These are phyloP conservation scores for Epichloe typhina DNA, from an alignment of 2,329 filamentous ascomycete species.

Conservation along the genomic window DNA sequence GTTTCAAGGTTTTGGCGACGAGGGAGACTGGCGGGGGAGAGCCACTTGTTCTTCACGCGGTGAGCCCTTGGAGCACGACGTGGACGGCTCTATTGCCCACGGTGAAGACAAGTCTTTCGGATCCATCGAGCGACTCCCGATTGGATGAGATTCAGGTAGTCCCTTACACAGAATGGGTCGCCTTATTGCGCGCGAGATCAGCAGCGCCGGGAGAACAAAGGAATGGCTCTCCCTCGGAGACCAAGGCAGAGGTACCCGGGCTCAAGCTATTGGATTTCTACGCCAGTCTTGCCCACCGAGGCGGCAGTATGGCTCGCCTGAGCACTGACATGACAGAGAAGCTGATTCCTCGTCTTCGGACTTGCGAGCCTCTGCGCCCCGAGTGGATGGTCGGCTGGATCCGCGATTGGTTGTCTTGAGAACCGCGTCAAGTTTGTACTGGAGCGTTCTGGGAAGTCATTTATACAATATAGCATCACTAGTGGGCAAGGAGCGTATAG, in stretches of 20 bases:
- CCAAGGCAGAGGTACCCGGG: not conserved
- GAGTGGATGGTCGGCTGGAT: constrained; percentile 6
- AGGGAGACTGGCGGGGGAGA: not conserved
- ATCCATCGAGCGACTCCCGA: not conserved
- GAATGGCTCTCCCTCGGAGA: not conserved
- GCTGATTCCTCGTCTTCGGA: not conserved
- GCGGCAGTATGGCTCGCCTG: not conserved
- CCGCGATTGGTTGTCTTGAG: not conserved
- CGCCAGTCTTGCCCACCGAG: not conserved
- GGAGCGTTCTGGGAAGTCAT: too few relatives aligned
- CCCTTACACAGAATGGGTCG: constrained; percentile 1
- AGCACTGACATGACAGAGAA: not conserved
- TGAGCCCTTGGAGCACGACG: constrained; percentile 3
- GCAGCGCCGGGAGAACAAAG: not conserved
- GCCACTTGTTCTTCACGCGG: constrained; percentile 2
- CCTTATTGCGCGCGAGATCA: not conserved
- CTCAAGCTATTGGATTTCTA: constrained; percentile 7
- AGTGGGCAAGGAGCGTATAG: too few relatives aligned
- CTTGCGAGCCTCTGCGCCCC: not conserved
- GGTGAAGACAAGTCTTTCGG: not conserved
- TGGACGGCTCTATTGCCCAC: constrained; percentile 3
- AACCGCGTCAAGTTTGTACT: not conserved
- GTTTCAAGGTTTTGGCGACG: not conserved
- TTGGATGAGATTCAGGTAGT: not conserved
- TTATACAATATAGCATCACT: too few relatives aligned